Evolutionary conservation across 2,329 filamentous ascomycete genomes (phyloP), one percentile per base, ranked within the genome.

Genomic region (Pseudogymnoascus sp.): DNA sequence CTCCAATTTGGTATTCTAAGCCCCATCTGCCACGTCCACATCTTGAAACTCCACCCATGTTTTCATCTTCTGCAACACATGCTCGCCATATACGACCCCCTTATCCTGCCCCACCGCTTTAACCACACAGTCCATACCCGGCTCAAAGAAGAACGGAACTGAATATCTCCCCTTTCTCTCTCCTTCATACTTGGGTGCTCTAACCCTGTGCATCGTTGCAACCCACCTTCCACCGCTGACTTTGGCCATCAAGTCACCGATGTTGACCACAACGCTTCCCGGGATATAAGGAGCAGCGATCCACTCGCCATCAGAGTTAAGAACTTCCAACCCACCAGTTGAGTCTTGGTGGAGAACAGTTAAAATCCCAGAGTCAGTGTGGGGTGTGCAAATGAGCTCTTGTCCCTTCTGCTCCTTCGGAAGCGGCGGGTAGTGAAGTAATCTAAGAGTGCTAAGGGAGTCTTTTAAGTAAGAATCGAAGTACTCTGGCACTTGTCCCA

Each of bases 81-180:
- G 74, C 60, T 76, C 70, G 1, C 76, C 76, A 66, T 78, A 79
- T 1, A 75, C 62, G 4, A 77, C 69, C 3, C 66, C 66, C 10
- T 69, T 67, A 0, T 69, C 65, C 7, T 64, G 63, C 1, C 64
- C 65, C 10, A 79, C 68, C 45, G 73, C 72, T 60, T 68, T 66
- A 7, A 79, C 72, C 15, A 76, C 64, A 67, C 76, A 77, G 13
- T 71, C 63, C 65, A 76, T 72, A 3, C 76, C 77, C 0, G 77
- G 77, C 68, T 79, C 76, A 64, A 79, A 79, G 68, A 80, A 79
- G 67, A 79, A 79, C 1, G 77, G 77, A 29, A 79, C 75, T 58
- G 75, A 78, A 61, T 76, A 76, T 27, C 68, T 62, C 2, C 65
- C 67, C 27, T 63, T 65, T 13, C 33, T 35, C 27, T 73, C 74